phyloP scores from a whole-genome alignment of 2,329 filamentous ascomycete species.

The Magnaporthales sp. region DNA sequence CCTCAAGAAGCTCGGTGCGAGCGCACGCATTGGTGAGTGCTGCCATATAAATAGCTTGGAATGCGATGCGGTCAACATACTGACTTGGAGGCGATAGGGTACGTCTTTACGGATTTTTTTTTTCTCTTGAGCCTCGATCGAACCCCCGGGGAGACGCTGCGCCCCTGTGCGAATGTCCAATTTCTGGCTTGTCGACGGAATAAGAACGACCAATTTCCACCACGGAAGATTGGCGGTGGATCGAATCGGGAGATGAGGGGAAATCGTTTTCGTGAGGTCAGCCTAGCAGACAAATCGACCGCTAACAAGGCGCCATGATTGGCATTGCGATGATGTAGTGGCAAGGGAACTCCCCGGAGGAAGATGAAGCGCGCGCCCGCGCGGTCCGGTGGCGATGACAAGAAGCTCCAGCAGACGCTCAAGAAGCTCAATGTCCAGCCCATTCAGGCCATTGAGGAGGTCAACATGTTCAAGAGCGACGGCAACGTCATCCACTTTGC shows the following conservation, averaged over 20 bases:
- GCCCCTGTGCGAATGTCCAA: neutral
- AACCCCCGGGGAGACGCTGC: neutral
- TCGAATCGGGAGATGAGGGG: neutral
- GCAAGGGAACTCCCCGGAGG: constrained; percentile 95
- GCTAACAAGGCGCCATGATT: constrained; percentile 1
- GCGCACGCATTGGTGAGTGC: constrained; percentile 55
- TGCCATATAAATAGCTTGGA: neutral
- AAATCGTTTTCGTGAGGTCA: neutral
- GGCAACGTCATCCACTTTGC: constrained; percentile 99
- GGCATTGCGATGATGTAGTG: constrained; percentile 36
- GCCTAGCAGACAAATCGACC: neutral
- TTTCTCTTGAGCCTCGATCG: neutral
- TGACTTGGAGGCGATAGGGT: neutral
- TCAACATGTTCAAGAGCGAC: constrained; percentile 99
- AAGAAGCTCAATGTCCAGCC: constrained; percentile 99
- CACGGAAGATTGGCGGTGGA: neutral
- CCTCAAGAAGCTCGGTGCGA: constrained; percentile 49
- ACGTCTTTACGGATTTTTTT: neutral
- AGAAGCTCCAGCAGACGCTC: constrained; percentile 94
- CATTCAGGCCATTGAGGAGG: constrained; percentile 98
- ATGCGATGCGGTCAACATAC: constrained; percentile 1
- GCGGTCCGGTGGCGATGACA: constrained; percentile 90
- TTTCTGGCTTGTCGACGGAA: neutral
- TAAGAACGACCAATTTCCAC: neutral
- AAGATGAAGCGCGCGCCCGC: constrained; percentile 98